Conservation (phyloP, 2,329 filamentous ascomycete genomes). For the Cladosporium halotolerans region DNA sequence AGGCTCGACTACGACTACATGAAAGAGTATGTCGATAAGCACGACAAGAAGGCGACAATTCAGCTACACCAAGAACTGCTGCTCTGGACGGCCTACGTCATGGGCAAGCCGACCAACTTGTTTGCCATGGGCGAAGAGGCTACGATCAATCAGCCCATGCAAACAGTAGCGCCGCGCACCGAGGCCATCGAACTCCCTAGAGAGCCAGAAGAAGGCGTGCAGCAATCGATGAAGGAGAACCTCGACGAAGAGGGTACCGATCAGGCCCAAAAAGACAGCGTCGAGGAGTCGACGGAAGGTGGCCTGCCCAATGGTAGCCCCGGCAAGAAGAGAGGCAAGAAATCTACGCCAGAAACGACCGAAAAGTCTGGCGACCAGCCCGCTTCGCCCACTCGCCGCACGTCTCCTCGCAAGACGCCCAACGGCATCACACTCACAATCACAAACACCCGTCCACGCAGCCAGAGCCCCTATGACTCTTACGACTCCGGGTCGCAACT, state of each 20-base stretch:
- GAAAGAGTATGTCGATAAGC: slow-evolving; percentile 78
- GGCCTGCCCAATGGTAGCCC: neutral
- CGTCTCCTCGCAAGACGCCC: slow-evolving; percentile 27
- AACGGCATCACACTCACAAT: slow-evolving; percentile 18
- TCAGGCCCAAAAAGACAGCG: slow-evolving; percentile 10
- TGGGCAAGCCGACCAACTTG: slow-evolving; percentile 58
- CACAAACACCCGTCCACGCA: slow-evolving; percentile 2
- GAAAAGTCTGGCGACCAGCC: slow-evolving; percentile 6
- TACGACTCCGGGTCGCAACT: slow-evolving; percentile 23
- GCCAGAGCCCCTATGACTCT: slow-evolving; percentile 13
- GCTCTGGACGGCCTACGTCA: slow-evolving; percentile 94
- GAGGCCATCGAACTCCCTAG: slow-evolving; percentile 50
- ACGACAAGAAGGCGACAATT: slow-evolving; percentile 83
- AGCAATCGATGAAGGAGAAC: slow-evolving; percentile 26
- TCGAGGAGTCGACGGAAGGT: slow-evolving; percentile 2
- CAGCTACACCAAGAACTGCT: slow-evolving; percentile 73
- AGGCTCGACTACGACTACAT: slow-evolving; percentile 82
- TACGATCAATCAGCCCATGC: slow-evolving; percentile 43
- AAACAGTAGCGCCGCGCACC: slow-evolving; percentile 80
- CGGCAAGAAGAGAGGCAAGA: neutral
- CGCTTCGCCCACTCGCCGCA: slow-evolving; percentile 22
- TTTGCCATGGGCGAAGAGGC: slow-evolving; percentile 33
- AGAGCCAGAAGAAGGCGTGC: slow-evolving; percentile 39
- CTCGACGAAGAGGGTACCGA: slow-evolving; percentile 1
- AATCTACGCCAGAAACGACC: neutral